Conservation (phyloP, 2,329 filamentous ascomycete species). For the Exutisphaerella laricina region DNA sequence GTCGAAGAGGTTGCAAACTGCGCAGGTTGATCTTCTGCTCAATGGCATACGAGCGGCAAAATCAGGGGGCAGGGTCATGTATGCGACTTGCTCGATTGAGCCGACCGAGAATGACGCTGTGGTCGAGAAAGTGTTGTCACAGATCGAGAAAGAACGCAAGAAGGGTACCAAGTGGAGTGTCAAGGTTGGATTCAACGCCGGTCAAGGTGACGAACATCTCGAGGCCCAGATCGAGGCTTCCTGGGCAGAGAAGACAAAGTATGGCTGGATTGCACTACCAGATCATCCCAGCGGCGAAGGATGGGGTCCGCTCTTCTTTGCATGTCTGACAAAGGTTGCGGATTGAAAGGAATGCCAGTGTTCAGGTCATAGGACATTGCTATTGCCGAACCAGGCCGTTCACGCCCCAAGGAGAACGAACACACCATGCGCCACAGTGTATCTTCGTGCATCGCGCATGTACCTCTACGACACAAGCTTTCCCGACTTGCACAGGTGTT, state of each 20-base stretch:
- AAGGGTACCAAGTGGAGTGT: slow-evolving; percentile 34
- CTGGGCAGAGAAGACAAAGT: slow-evolving; percentile 32
- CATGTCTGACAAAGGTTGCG: slow-evolving; percentile 33
- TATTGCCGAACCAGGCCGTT: too few relatives aligned
- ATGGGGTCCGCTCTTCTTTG: slow-evolving; percentile 41
- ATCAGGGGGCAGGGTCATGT: slow-evolving; percentile 36
- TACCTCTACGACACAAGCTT: too few relatives aligned
- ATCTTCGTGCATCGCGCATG: too few relatives aligned
- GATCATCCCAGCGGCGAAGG: slow-evolving; percentile 34
- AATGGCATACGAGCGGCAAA: slow-evolving; percentile 34
- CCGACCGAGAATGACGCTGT: slow-evolving; percentile 40
- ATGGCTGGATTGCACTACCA: slow-evolving; percentile 39
- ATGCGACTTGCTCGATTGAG: slow-evolving; percentile 40
- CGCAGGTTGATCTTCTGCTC: slow-evolving; percentile 34
- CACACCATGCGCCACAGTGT: too few relatives aligned
- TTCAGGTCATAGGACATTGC: too few relatives aligned
- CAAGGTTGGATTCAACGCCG: slow-evolving; percentile 25
- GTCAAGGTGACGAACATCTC: slow-evolving; percentile 12
- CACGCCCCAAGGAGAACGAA: too few relatives aligned
- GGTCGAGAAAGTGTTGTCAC: slow-evolving; percentile 32
- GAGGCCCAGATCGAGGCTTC: slow-evolving; percentile 20
- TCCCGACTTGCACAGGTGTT: too few relatives aligned
- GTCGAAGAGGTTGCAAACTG: slow-evolving; percentile 35
- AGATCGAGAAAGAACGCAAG: slow-evolving; percentile 35
- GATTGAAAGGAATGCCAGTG: slow-evolving; percentile 10